Conservation (phyloP, 169 alveolate genomes). For the Pseudocohnilembus persalinus region DNA sequence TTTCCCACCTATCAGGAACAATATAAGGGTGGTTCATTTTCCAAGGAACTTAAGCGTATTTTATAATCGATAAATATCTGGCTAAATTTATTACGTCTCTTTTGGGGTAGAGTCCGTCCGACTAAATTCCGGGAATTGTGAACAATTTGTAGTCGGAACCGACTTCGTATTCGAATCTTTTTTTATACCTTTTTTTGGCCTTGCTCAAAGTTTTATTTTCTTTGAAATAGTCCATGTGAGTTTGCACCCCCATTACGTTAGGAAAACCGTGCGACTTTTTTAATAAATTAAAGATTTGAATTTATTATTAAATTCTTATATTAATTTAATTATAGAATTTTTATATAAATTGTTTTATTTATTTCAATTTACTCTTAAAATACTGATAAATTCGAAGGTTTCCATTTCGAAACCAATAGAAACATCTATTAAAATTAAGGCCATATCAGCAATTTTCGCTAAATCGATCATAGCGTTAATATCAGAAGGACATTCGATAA, state of each 20-base stretch:
- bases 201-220: conserved; percentile 91
- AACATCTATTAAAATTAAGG: conserved; percentile 96
- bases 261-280: conserved; percentile 90
- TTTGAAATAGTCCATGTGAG: conserved; percentile 96
- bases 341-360: neutral
- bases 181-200: conserved; percentile 94
- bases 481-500: conserved; percentile 96
- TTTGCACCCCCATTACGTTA: conserved; percentile 94
- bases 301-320: too few species aligned
- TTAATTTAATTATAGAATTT: neutral
- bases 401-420: conserved; percentile 97
- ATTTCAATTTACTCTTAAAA: conserved; percentile 60
- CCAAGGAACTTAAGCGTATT: conserved; percentile 92
- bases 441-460: conserved; percentile 98
- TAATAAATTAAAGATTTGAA: neutral
- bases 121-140: conserved; percentile 94
- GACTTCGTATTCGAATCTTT: conserved; percentile 97
- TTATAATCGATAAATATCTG: conserved; percentile 94
- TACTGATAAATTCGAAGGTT: conserved; percentile 97
- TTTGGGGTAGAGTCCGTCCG: conserved; percentile 91
- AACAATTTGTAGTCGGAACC: conserved; percentile 98
- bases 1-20: conserved; percentile 94
- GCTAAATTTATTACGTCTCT: conserved; percentile 94
- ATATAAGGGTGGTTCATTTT: conserved; percentile 96
- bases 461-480: conserved; percentile 96